Evolutionary conservation across 2,329 filamentous ascomycete species (phyloP).

Genomic region (Trichocomaceae sp.): DNA sequence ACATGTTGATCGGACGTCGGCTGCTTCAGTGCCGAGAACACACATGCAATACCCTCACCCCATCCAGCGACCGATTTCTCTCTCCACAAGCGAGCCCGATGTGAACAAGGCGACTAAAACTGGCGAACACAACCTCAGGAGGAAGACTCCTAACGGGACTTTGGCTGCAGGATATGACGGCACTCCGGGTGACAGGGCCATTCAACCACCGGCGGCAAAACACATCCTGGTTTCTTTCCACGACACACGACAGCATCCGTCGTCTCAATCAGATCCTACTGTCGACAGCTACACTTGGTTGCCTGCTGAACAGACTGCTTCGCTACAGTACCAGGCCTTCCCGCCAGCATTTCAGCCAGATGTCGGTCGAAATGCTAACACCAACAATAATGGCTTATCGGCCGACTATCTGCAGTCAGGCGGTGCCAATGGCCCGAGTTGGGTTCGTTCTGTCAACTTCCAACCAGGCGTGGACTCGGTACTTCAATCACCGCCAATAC

Average conservation of each 20-base stretch:
- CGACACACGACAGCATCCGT: conserved; percentile 31
- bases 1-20: conserved; percentile 22
- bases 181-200: conserved; percentile 63
- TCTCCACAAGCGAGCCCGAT: conserved; percentile 22
- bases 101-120: conserved; percentile 18
- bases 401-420: conserved; percentile 27
- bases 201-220: conserved; percentile 70
- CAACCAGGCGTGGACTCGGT: conserved; percentile 54
- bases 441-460: conserved; percentile 40
- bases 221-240: conserved; percentile 69
- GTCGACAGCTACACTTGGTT: conserved; percentile 26
- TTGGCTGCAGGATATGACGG: conserved; percentile 88
- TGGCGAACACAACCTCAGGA: conserved; percentile 69
- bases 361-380: conserved; percentile 14
- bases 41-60: conserved; percentile 35
- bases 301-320: conserved; percentile 23
- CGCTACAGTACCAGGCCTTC: conserved; percentile 31
- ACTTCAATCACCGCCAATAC: conserved; percentile 47
- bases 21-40: conserved; percentile 25
- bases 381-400: conserved; percentile 17
- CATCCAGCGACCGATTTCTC: conserved; percentile 30
- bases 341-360: conserved; percentile 36
- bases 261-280: conserved; percentile 26
- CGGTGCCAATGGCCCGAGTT: conserved; percentile 31
- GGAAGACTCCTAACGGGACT: conserved; percentile 93